Evolutionary conservation across 202 grass and related monocot species (phyloP).

Genomic region (Setaria viridis): DNA sequence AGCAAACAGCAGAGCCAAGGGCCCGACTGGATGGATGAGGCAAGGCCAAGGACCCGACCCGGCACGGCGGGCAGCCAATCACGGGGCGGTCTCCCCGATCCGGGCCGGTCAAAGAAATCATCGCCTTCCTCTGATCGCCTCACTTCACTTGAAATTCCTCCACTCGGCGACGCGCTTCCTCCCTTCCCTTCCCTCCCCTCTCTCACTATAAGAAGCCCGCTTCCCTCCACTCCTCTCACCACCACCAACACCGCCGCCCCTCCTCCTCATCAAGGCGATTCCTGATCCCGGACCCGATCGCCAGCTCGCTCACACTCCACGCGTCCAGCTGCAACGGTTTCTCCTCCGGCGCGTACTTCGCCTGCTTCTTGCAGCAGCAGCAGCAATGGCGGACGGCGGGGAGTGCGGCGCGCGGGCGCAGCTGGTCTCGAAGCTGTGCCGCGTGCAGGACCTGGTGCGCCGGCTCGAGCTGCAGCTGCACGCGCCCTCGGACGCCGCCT

Average conservation of each 20-base stretch:
- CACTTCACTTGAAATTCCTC: conserved; percentile 40
- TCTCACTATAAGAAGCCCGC: conserved; percentile 38
- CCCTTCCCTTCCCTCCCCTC: background rate
- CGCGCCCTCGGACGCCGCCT: conserved; percentile 21
- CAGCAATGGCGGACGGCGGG: conserved; percentile 48
- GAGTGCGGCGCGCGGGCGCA: conserved; percentile 3
- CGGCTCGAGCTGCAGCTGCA: conserved; percentile 58
- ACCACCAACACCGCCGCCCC: background rate
- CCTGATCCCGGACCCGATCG: background rate
- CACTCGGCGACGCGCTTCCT: conserved; percentile 30
- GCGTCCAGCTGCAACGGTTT: background rate
- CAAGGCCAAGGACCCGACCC: conserved; percentile 16
- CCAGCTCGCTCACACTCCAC: background rate
- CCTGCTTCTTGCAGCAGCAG: background rate
- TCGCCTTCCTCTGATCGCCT: background rate
- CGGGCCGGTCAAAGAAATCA: conserved; percentile 42
- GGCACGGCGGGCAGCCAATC: conserved; percentile 36
- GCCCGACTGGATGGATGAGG: background rate
- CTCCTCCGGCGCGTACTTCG: background rate
- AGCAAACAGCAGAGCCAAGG: too few species aligned
- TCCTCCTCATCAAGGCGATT: conserved; percentile 5
- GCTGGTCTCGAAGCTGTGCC: conserved; percentile 56
- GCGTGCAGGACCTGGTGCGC: conserved; percentile 51
- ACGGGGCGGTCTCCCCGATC: conserved; percentile 21
- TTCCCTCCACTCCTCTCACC: background rate